Evolutionary conservation across 768 basidiomycete genomes (phyloP).

Genomic region (Termitomyces sp.): DNA sequence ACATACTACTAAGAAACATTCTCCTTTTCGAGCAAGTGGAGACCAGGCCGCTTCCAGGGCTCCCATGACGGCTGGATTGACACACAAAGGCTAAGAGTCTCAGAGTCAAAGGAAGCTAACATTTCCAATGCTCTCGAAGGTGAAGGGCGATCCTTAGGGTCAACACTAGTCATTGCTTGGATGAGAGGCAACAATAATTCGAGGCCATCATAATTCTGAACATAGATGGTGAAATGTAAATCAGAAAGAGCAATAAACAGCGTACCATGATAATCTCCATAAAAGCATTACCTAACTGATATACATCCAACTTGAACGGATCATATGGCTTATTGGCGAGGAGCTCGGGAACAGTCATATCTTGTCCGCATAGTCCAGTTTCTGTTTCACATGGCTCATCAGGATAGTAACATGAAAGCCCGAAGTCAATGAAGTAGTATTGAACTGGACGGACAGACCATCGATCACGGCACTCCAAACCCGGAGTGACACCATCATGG

Average conservation of each 20-base stretch:
- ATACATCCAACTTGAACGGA: conserved; percentile 30
- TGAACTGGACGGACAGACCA: conserved; percentile 22
- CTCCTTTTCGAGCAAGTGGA: too few species aligned
- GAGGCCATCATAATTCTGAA: too few species aligned
- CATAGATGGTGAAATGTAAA: too few species aligned
- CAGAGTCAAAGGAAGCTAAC: too few species aligned
- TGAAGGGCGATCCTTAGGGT: too few species aligned
- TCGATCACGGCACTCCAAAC: conserved; percentile 7
- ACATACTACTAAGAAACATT: too few species aligned
- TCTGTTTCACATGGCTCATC: not conserved
- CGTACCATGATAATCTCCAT: not conserved
- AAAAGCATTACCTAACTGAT: conserved; percentile 23
- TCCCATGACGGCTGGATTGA: too few species aligned
- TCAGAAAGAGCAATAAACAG: not conserved
- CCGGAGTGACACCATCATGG: conserved; percentile 1
- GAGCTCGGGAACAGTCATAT: conserved; percentile 24
- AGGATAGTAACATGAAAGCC: conserved; percentile 16
- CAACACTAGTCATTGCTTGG: too few species aligned
- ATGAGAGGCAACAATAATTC: too few species aligned
- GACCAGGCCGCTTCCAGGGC: too few species aligned
- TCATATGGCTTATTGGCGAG: conserved; percentile 23
- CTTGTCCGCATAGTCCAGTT: conserved; percentile 19
- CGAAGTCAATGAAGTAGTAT: conserved; percentile 30
- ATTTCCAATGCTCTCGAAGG: too few species aligned
- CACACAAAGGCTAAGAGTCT: too few species aligned